phyloP scores from a whole-genome alignment of 1,139 yeast genomes.

The Saccharomyces hybrid region DNA sequence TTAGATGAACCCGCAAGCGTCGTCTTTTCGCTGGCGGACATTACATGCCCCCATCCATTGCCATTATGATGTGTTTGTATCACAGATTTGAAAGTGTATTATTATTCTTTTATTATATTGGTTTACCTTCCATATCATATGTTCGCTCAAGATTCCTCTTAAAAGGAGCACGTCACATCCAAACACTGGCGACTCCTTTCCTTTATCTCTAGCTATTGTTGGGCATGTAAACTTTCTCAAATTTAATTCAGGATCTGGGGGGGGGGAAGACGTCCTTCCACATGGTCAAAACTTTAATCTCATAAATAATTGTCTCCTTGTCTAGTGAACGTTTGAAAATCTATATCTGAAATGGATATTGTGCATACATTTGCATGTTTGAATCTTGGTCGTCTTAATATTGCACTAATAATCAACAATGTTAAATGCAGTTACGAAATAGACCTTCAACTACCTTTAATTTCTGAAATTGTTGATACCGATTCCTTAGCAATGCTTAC shows the following conservation, averaged over 20 bases:
- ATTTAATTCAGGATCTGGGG: background rate
- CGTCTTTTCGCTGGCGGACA: background rate
- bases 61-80: background rate
- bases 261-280: background rate
- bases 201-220: background rate
- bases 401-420: background rate
- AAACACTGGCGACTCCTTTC: background rate
- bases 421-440: background rate
- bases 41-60: background rate
- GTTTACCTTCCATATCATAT: background rate
- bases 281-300: background rate
- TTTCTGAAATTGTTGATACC: background rate
- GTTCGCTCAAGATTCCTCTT: background rate
- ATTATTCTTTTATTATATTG: background rate
- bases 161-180: background rate
- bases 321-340: background rate
- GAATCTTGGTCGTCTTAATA: conserved; percentile 22
- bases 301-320: background rate
- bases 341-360: conserved; percentile 3
- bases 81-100: background rate
- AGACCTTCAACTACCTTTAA: background rate
- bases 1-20: background rate
- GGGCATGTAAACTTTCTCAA: background rate
- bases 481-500: background rate
- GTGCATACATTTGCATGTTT: conserved; percentile 31